A percentile compares a stretch with the other conserved stretches of the same genome.
These are phyloP conservation scores for Leccinellum albellum DNA, from an alignment of 768 basidiomycete genomes.

Conservation along the genomic window DNA sequence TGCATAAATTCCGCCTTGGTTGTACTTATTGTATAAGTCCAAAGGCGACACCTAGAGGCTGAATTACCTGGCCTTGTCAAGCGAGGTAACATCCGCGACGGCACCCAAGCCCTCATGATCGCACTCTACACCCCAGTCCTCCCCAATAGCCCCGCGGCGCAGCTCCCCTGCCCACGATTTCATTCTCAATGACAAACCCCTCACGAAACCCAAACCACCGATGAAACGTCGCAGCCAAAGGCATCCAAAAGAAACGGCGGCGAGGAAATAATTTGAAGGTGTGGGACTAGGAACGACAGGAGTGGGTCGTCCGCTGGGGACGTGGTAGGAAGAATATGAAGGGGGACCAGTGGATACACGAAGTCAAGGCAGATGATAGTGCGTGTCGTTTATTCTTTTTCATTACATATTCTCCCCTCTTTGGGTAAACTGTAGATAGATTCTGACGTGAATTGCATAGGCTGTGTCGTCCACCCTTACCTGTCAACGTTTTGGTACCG, in stretches of 20 bases:
- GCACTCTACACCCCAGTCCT: conserved; percentile 73
- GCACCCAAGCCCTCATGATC: conserved; percentile 75
- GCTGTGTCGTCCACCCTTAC: neutral
- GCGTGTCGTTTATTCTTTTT: conserved; percentile 23
- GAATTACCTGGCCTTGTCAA: no score
- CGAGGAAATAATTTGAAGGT: conserved; percentile 62
- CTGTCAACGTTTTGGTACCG: neutral
- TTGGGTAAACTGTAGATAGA: neutral
- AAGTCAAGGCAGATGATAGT: conserved; percentile 87
- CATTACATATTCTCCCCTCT: neutral
- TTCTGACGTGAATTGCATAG: conserved; percentile 8
- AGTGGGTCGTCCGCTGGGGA: conserved; percentile 92
- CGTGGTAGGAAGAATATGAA: conserved; percentile 85
- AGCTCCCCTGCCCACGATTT: conserved; percentile 73
- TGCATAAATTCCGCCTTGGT: no score
- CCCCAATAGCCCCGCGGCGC: conserved; percentile 76
- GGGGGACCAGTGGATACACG: conserved; percentile 86
- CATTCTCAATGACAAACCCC: conserved; percentile 85
- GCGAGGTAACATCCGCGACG: conserved; percentile 41
- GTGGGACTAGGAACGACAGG: conserved; percentile 94
- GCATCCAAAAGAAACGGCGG: conserved; percentile 74
- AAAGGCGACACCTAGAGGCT: no score
- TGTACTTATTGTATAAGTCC: no score
- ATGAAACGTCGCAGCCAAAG: conserved; percentile 93
- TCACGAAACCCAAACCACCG: conserved; percentile 86